These are phyloP conservation scores for Cucurbita moschata DNA, from an alignment of 306 rosid species.

Conservation along the genomic window DNA sequence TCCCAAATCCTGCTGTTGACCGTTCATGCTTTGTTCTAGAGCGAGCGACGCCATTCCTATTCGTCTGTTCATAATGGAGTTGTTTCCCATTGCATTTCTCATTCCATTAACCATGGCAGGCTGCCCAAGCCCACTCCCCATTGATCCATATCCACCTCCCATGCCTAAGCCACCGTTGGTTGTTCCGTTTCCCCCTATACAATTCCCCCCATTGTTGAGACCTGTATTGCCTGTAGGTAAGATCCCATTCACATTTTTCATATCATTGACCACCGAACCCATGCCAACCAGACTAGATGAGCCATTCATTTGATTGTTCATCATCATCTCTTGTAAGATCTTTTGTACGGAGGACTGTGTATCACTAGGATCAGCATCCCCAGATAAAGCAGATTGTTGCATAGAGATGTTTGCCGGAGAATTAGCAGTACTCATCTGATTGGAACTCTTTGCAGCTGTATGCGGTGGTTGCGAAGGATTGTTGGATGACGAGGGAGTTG, in stretches of 20 bases:
- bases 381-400: slow-evolving; percentile 65
- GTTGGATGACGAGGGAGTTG: slow-evolving; percentile 68
- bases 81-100: slow-evolving; percentile 60
- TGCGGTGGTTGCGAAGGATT: slow-evolving; percentile 61
- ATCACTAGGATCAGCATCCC: slow-evolving; percentile 65
- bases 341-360: slow-evolving; percentile 84
- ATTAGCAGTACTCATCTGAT: slow-evolving; percentile 59
- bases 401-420: slow-evolving; percentile 60
- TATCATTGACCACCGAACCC: slow-evolving; percentile 57
- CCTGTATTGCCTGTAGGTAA: slow-evolving; percentile 37
- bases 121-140: slow-evolving; percentile 58
- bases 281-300: slow-evolving; percentile 39
- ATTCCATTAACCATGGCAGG: slow-evolving; percentile 67
- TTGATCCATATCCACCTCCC: slow-evolving; percentile 42
- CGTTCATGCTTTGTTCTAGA: slow-evolving; percentile 71
- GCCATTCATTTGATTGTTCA: slow-evolving; percentile 53
- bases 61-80: slow-evolving; percentile 72
- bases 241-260: slow-evolving; percentile 60
- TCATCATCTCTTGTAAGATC: slow-evolving; percentile 63
- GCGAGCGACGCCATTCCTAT: slow-evolving; percentile 64
- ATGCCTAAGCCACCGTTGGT: slow-evolving; percentile 41
- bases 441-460: slow-evolving; percentile 27
- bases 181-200: slow-evolving; percentile 44
- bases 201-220: slow-evolving; percentile 41
- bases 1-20: slow-evolving; percentile 70